A percentile compares a stretch with the other conserved stretches of the same genome.
These are phyloP conservation scores for Malus hybrid DNA, from an alignment of 331 rosid species.

Conservation along the genomic window DNA sequence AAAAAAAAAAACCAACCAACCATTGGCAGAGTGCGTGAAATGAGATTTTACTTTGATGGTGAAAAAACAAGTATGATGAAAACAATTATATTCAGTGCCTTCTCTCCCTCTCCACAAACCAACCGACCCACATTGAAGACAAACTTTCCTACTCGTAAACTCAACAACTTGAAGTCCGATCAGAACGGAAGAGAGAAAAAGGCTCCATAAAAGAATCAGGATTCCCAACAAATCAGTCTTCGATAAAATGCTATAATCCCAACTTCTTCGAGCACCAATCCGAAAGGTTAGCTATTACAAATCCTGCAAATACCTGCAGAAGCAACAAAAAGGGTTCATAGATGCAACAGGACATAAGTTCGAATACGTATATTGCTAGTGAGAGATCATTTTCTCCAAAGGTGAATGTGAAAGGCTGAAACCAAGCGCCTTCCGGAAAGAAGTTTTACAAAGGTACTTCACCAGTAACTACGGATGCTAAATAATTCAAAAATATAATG, in stretches of 20 bases:
- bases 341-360: not conserved
- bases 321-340: not conserved
- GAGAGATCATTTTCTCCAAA: not conserved
- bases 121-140: not conserved
- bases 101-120: conserved; percentile 18
- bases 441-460: not conserved
- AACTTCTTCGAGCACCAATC: conserved; percentile 58
- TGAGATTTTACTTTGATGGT: conserved; percentile 1
- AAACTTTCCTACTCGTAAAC: conserved; percentile 4
- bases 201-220: conserved; percentile 37
- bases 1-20: not conserved
- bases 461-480: not conserved
- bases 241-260: conserved; percentile 46
- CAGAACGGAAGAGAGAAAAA: conserved; percentile 6
- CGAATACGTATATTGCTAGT: not conserved
- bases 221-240: conserved; percentile 8
- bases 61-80: conserved; percentile 8
- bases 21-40: not conserved
- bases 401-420: not conserved
- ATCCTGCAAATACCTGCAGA: conserved; percentile 86
- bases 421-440: not conserved
- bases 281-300: conserved; percentile 83
- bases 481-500: not conserved
- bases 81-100: conserved; percentile 2
- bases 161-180: conserved; percentile 15